Percentiles rank a stretch among this genome's conserved stretches.
phyloP scores from a whole-genome alignment of 805 yeast species.

The Jamesozyma spencerorum region DNA sequence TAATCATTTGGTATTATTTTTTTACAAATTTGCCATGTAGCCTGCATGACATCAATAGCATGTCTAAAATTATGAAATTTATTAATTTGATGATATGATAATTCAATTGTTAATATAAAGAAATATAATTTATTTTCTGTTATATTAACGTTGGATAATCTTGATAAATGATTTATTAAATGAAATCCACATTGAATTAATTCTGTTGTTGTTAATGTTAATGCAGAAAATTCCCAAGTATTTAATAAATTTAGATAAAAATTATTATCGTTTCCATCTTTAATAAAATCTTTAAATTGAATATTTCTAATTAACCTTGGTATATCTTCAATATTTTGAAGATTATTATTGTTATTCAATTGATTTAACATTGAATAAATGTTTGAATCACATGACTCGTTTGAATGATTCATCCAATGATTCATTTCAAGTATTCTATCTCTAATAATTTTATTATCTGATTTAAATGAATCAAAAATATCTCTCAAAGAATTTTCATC shows the following conservation, averaged over 20 bases:
- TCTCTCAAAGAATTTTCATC: neutral
- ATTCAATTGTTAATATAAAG: constrained; percentile 59
- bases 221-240: constrained; percentile 27
- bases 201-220: constrained; percentile 18
- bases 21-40: constrained; percentile 53
- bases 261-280: constrained; percentile 1
- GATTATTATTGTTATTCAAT: constrained; percentile 6
- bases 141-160: constrained; percentile 9
- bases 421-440: constrained; percentile 20
- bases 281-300: constrained; percentile 10
- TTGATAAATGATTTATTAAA: constrained; percentile 16
- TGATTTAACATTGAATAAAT: constrained; percentile 26
- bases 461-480: constrained; percentile 2
- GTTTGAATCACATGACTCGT: constrained; percentile 11
- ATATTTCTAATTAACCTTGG: constrained; percentile 17
- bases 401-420: constrained; percentile 26
- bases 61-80: constrained; percentile 94
- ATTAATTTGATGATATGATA: constrained; percentile 73
- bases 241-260: constrained; percentile 14
- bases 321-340: constrained; percentile 3
- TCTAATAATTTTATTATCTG: constrained; percentile 5
- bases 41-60: constrained; percentile 92
- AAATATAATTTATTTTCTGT: constrained; percentile 43
- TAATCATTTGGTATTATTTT: constrained; percentile 19
- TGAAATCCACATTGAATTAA: constrained; percentile 23